Base-by-base conservation (phyloP, 371 early-diverging fungal species). In the Syncephalis plumigaleata region DNA sequence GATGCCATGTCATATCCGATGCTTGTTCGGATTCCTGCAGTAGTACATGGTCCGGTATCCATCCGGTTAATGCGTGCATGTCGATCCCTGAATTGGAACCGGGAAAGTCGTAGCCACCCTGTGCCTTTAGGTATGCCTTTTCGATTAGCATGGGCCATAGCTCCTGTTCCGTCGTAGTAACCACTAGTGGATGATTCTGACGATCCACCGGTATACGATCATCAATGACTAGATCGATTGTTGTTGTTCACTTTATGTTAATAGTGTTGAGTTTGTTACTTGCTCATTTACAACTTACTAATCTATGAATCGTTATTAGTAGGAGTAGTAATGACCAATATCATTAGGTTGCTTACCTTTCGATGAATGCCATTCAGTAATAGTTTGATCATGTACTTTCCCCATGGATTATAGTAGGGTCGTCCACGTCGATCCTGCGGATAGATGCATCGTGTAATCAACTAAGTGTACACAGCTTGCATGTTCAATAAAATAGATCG, bases 101-200 rank as follows among this genome's bases (percentile, higher is more conserved):
- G 3, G 87, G 89, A 54, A 90, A 92, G 55, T 84, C 82, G 58
- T 90, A 92, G 31, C 92, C 92, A 27, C 91, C 91, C 84, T 85
- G 87, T 4, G 88, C 63, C 56, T 92, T 92, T 80, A 90, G 76
- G 56, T 86, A 92, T 66, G 91, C 89, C 54, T 92, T 92, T 57
- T 92, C 92, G 21, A 90, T 70, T 18, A 92, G 76, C 49, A 84
- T 83, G 1, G 87, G 73, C 81, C 91, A 90, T 15, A 89, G 53
- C 55, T 87, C 87, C 47, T 77, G 73, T 47, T 75, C 70, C 46
- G n/a, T n/a, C 70, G 71, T 9, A 69, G 71, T 3, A 88, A 84
- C 53, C 79, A 86, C 0, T 88, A 88, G 53, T 87, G 89, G 82
- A 90, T 77, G 18, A 84, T 59, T 9, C 66, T 75, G 9, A 79